These are phyloP conservation scores for Echites panduratus DNA, from an alignment of 257 asterid genomes.

Conservation along the genomic window DNA sequence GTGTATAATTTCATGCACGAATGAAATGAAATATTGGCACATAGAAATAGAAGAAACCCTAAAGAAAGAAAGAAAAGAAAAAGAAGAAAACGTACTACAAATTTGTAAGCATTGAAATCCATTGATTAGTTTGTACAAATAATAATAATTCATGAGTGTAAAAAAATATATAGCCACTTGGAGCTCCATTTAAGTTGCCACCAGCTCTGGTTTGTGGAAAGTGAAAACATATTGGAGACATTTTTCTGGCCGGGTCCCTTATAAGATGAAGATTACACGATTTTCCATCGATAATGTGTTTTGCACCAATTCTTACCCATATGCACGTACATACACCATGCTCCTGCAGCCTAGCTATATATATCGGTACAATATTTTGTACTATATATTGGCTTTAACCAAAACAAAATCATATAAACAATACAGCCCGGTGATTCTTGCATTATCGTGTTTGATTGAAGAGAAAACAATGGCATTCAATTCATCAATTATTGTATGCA, in stretches of 20 bases:
- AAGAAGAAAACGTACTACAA: constrained; percentile 7
- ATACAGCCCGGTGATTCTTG: too few species aligned
- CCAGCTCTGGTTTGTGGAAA: neutral
- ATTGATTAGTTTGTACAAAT: too few species aligned
- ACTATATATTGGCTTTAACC: too few species aligned
- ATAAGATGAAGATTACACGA: neutral
- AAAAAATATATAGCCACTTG: constrained; percentile 32
- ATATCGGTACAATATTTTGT: too few species aligned
- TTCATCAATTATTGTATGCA: too few species aligned
- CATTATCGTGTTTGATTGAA: too few species aligned
- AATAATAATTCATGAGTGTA: too few species aligned
- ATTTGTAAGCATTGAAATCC: too few species aligned
- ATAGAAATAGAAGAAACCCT: constrained; percentile 9
- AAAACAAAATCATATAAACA: too few species aligned
- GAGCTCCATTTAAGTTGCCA: constrained; percentile 30
- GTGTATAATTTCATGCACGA: constrained; percentile 14
- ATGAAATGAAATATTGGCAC: neutral
- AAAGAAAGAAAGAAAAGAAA: neutral
- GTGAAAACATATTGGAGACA: neutral
- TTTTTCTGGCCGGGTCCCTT: too few species aligned
- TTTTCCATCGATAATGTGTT: neutral
- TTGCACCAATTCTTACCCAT: neutral
- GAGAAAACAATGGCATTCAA: too few species aligned
- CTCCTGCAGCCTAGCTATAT: neutral
- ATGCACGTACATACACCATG: neutral